Evolutionary conservation across 2,329 filamentous ascomycete genomes (phyloP), one percentile per base, ranked within the genome.

Genomic region (Aspergillus pseudoviridinutans): DNA sequence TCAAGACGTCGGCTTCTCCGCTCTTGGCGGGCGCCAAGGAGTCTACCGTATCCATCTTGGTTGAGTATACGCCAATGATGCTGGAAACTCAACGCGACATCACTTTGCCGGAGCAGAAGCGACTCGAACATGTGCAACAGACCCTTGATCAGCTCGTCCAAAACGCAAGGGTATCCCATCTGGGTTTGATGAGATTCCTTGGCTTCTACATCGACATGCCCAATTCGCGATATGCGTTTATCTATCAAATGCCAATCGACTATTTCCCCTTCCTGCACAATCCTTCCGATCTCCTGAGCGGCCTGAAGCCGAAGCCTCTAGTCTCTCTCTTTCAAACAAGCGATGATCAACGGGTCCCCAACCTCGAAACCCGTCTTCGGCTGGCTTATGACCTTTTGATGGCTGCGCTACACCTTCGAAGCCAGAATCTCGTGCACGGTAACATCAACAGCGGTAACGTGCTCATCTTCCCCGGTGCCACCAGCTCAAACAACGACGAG

Each of bases 381-480:
- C 74, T 88, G 35, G 85, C 84, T 4, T 80, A 85, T 58, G 84
- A 84, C 50, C 74, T 87, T 22, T 77, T 81, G 24, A 76, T 83
- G 59, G 82, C 83, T 2, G 77, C 85, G 25, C 77, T 82, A 59
- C 81, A 83, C 56, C 70, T 87, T 32, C 80, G 86, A 69, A 79
- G 78, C 42, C 79, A 82, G 58, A 80, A 82, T 44, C 72, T 84
- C 20, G 77, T 82, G 6, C 85, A 87, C 71, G 82, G 84, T 51
- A 84, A 87, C 62, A 81, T 88, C 64, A 87, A 86, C 70, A 87
- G 84, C 72, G 84, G 80, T 68, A 87, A 86, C 64, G 78, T 87
- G 28, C 73, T 87, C 17, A 82, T 87, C 32, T 83, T 86, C 54
- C 78, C 71, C 2, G 74, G 69, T 4, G 60, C 70, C 17, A 71